Percentiles rank a stretch among this genome's conserved stretches.
phyloP scores from a whole-genome alignment of 2,329 filamentous ascomycete species.

The Colletotrichum coccodes region DNA sequence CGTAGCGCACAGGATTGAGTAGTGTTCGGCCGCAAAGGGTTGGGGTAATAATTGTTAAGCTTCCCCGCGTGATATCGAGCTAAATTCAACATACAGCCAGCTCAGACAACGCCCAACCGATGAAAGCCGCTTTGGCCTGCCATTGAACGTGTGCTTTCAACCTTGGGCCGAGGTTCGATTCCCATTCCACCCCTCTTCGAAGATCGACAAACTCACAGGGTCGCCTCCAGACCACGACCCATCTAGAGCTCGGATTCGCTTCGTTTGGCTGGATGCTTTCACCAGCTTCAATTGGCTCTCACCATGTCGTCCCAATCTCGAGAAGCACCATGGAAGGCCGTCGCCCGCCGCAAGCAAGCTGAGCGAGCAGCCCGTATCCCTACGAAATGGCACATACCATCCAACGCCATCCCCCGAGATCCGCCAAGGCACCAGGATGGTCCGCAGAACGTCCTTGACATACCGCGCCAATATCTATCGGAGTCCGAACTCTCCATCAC shows the following conservation, averaged over 20 bases:
- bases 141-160: too few relatives aligned
- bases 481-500: conserved; percentile 15
- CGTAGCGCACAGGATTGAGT: not conserved
- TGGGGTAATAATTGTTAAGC: too few relatives aligned
- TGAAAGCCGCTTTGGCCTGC: not conserved
- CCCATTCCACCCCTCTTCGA: not conserved
- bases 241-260: not conserved
- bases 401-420: conserved; percentile 2
- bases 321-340: conserved; percentile 17
- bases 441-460: conserved; percentile 15
- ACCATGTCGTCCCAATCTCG: not conserved
- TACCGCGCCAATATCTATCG: conserved; percentile 10
- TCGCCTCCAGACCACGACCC: too few relatives aligned
- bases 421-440: conserved; percentile 5
- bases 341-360: conserved; percentile 20
- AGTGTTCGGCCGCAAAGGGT: not conserved
- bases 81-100: not conserved
- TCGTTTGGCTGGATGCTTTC: not conserved
- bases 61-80: not conserved
- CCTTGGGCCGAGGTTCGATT: not conserved
- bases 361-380: conserved; percentile 15
- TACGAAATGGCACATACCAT: conserved; percentile 12
- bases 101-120: not conserved
- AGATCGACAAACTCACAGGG: not conserved
- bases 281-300: fast-evolving